Conservation (phyloP, 306 rosid species). For the Casuarina glauca region DNA sequence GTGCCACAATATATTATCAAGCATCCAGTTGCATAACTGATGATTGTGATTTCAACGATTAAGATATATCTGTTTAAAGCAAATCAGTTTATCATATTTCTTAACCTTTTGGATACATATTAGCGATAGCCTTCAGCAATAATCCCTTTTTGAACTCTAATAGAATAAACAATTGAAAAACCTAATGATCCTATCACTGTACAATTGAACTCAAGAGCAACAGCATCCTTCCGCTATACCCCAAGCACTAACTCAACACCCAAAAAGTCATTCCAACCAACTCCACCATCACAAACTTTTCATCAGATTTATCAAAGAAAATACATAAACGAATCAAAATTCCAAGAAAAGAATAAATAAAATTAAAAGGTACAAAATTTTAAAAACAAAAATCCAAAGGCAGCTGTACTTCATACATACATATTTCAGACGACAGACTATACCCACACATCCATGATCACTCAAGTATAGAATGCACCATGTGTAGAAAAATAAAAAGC, state of each 20-base stretch:
- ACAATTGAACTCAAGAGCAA: background rate
- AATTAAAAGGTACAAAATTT: background rate
- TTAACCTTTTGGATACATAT: background rate
- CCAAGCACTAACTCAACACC: background rate
- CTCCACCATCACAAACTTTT: background rate
- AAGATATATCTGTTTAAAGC: background rate
- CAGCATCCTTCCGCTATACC: background rate
- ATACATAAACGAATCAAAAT: background rate
- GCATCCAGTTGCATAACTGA: no score
- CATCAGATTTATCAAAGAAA: background rate
- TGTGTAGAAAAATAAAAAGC: background rate
- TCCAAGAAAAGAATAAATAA: background rate
- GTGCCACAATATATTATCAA: background rate
- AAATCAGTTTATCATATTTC: background rate
- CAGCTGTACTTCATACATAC: background rate
- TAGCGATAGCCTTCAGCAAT: background rate
- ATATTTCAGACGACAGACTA: background rate
- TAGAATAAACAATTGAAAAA: background rate
- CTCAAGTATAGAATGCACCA: background rate
- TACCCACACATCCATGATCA: background rate
- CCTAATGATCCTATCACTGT: background rate
- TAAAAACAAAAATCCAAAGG: background rate
- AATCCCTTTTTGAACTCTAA: background rate
- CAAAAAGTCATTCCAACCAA: background rate
- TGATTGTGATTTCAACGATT: background rate